Evolutionary conservation across 164 flowering plant species (phyloP).

Genomic region (Nelumbo lutea): DNA sequence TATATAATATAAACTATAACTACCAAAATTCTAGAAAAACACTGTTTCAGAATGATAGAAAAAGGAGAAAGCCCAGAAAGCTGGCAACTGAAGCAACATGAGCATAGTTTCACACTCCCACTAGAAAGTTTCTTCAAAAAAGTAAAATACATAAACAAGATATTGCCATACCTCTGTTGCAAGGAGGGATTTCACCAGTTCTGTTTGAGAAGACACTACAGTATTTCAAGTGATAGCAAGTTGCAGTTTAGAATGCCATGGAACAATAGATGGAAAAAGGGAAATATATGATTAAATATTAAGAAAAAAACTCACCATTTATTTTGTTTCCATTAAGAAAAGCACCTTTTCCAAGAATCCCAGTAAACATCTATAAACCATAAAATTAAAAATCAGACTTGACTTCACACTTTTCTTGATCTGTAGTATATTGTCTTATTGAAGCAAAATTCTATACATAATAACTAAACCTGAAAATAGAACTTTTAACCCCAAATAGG

Average conservation of each 20-base stretch:
- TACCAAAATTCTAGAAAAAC: background rate
- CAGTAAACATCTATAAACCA: slow-evolving; percentile 80
- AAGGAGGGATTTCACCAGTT: slow-evolving; percentile 78
- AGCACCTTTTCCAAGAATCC: slow-evolving; percentile 78
- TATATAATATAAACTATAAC: background rate
- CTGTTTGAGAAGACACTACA: slow-evolving; percentile 80
- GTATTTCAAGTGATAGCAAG: slow-evolving; percentile 8
- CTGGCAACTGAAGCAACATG: background rate
- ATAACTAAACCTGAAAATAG: no score
- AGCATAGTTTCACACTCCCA: background rate
- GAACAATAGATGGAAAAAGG: background rate
- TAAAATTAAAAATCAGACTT: background rate
- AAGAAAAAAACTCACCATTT: slow-evolving; percentile 45
- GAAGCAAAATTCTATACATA: no score
- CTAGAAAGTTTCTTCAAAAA: background rate
- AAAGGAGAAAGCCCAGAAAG: background rate
- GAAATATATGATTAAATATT: background rate
- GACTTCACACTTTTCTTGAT: background rate
- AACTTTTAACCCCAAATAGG: background rate
- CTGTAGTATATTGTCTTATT: no score
- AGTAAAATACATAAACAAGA: background rate
- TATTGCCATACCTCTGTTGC: slow-evolving; percentile 72
- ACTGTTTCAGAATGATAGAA: background rate
- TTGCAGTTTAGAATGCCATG: background rate
- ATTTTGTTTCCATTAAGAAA: slow-evolving; percentile 84